phyloP scores from a whole-genome alignment of 2,329 filamentous ascomycete genomes.

The Chaetomium sp. region DNA sequence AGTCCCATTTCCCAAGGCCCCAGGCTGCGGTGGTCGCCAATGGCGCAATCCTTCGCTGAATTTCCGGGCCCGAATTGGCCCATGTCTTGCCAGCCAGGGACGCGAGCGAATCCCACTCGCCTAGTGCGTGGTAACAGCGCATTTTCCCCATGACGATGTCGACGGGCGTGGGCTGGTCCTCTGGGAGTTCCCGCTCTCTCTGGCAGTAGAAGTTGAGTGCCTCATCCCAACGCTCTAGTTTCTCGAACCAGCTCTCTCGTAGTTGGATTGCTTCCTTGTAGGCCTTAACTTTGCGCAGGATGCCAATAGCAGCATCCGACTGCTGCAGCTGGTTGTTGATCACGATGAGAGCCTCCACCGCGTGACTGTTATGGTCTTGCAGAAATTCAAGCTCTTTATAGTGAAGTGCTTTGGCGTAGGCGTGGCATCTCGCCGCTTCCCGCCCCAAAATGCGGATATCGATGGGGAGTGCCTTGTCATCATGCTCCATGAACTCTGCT shows the following conservation, averaged over 20 bases:
- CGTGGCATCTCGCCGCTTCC: constrained; percentile 95
- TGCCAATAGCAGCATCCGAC: constrained; percentile 97
- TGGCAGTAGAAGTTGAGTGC: constrained; percentile 89
- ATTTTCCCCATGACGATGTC: constrained; percentile 99
- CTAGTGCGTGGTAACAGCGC: constrained; percentile 94
- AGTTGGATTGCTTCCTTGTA: constrained; percentile 93
- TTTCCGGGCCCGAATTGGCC: constrained; percentile 83
- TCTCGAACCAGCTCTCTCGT: constrained; percentile 98
- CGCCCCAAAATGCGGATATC: constrained; percentile 93
- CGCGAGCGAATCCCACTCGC: constrained; percentile 94
- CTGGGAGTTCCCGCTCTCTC: constrained; percentile 70
- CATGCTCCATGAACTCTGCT: constrained; percentile 99
- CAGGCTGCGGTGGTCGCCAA: constrained; percentile 94
- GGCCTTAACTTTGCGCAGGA: constrained; percentile 90
- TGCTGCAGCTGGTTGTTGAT: constrained; percentile 99
- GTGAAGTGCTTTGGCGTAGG: constrained; percentile 95
- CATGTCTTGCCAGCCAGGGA: constrained; percentile 89
- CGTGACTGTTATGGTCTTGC: constrained; percentile 92
- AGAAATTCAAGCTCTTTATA: constrained; percentile 99
- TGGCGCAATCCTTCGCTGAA: constrained; percentile 87
- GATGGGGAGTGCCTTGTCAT: constrained; percentile 96
- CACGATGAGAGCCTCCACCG: constrained; percentile 94
- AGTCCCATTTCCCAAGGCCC: constrained; percentile 95
- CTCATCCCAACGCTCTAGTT: constrained; percentile 97
- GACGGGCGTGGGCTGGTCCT: constrained; percentile 65